Conservation (phyloP, 257 asterid genomes). For the Haberlea rhodopensis region DNA sequence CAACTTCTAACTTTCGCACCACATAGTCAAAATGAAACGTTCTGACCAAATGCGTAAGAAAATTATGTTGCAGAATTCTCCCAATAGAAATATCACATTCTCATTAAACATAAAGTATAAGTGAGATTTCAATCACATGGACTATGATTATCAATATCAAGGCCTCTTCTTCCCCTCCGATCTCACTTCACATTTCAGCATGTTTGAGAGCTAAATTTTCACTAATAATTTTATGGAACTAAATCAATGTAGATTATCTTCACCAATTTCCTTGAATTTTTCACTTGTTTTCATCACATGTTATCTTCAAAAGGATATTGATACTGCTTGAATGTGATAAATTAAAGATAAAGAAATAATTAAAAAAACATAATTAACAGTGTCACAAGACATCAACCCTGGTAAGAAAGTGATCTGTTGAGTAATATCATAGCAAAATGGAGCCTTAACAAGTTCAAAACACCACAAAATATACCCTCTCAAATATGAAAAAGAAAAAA, state of each 20-base stretch:
- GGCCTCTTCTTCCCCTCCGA: background rate
- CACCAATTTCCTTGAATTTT: background rate
- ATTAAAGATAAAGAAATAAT: background rate
- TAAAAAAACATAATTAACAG: too few species aligned
- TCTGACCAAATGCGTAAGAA: background rate
- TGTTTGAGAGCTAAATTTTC: background rate
- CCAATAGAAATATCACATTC: background rate
- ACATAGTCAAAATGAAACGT: background rate
- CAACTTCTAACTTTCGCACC: background rate
- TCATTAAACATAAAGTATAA: background rate
- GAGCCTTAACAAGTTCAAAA: too few species aligned
- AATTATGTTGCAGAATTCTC: background rate
- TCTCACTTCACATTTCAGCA: background rate
- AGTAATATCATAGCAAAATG: too few species aligned
- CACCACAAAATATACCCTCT: too few species aligned
- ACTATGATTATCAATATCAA: too few species aligned
- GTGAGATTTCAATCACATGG: background rate
- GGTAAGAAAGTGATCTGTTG: too few species aligned
- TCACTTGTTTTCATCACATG: background rate
- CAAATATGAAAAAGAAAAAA: too few species aligned
- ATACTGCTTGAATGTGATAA: background rate
- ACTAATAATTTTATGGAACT: too few species aligned
- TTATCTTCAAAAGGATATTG: background rate
- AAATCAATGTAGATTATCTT: too few species aligned
- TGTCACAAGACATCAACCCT: too few species aligned